Evolutionary conservation across 2,329 filamentous ascomycete genomes (phyloP).

Genomic region (Sarocladium brachiariae): DNA sequence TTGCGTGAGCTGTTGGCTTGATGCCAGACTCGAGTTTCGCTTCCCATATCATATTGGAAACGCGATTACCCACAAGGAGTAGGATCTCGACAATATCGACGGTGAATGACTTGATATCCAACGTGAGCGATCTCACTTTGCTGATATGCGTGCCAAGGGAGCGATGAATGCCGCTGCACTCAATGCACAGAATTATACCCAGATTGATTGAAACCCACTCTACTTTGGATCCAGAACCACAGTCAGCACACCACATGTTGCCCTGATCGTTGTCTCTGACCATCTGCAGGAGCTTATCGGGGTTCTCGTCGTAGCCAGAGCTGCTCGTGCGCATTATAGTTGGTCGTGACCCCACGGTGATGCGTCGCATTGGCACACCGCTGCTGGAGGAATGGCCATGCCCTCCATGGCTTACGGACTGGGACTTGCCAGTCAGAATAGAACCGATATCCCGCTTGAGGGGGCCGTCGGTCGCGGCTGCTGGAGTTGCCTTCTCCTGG

Average conservation of each 20-base stretch:
- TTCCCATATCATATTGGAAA: constrained; percentile 97
- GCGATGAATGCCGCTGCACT: constrained; percentile 95
- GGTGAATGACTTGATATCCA: constrained; percentile 95
- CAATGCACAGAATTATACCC: constrained; percentile 92
- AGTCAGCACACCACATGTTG: constrained; percentile 92
- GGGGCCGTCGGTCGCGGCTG: constrained; percentile 41
- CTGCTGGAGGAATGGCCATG: constrained; percentile 38
- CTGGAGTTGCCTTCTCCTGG: constrained; percentile 39
- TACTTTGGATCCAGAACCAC: constrained; percentile 82
- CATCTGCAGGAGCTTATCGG: constrained; percentile 78
- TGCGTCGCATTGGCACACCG: constrained; percentile 66
- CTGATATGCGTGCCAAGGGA: constrained; percentile 96
- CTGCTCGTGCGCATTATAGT: constrained; percentile 61
- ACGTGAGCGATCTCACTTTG: constrained; percentile 88
- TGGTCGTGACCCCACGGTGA: constrained; percentile 85
- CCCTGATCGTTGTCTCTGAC: constrained; percentile 86
- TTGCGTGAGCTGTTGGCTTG: constrained; percentile 73
- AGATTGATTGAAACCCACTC: constrained; percentile 99
- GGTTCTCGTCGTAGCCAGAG: constrained; percentile 71
- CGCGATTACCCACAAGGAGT: constrained; percentile 82
- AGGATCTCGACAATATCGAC: constrained; percentile 94
- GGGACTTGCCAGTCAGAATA: constrained; percentile 85
- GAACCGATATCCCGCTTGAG: constrained; percentile 83
- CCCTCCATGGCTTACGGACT: constrained; percentile 52
- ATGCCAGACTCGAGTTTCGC: constrained; percentile 65